phyloP scores from a whole-genome alignment of 2,329 filamentous ascomycete species.

The Tolypocladium sp. region DNA sequence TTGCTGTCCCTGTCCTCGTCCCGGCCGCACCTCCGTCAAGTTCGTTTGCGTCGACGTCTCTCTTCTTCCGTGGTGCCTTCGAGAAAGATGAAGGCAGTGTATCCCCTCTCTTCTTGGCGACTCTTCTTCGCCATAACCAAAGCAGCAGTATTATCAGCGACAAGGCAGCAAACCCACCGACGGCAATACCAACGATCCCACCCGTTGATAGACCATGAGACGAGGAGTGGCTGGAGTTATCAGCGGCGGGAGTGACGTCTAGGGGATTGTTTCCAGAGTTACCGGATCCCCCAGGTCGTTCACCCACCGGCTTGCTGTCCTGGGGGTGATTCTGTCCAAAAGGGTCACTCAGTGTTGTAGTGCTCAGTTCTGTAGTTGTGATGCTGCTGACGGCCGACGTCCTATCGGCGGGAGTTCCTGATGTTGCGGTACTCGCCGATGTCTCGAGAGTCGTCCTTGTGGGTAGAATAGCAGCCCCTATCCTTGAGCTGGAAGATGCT shows the following conservation, averaged over 20 bases:
- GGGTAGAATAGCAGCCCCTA: not conserved
- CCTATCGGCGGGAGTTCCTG: not conserved
- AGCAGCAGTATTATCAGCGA: slow-evolving; percentile 36
- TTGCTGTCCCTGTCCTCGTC: slow-evolving; percentile 2
- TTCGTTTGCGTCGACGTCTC: slow-evolving; percentile 10
- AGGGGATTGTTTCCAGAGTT: not conserved
- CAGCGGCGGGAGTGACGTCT: not conserved
- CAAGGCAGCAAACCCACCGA: slow-evolving; percentile 34
- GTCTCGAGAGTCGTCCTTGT: not conserved
- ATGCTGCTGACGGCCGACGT: not conserved
- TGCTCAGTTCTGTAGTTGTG: not conserved
- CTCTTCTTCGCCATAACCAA: slow-evolving; percentile 40
- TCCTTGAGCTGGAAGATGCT: not conserved
- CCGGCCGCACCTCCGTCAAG: slow-evolving; percentile 38
- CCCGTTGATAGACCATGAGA: slow-evolving; percentile 9
- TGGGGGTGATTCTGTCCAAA: not conserved
- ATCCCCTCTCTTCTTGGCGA: slow-evolving; percentile 13
- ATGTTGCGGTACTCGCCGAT: not conserved
- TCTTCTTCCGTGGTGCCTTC: slow-evolving; percentile 18
- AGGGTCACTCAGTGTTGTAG: not conserved
- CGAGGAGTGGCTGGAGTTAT: slow-evolving; percentile 4
- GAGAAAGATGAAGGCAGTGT: not conserved
- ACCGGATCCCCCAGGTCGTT: not conserved
- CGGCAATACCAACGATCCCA: slow-evolving; percentile 40
- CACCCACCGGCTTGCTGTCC: not conserved